Evolutionary conservation across 1,284 basidiomycete species (phyloP), one percentile per base, ranked within the genome.

Genomic region (Takashimella koratensis): DNA sequence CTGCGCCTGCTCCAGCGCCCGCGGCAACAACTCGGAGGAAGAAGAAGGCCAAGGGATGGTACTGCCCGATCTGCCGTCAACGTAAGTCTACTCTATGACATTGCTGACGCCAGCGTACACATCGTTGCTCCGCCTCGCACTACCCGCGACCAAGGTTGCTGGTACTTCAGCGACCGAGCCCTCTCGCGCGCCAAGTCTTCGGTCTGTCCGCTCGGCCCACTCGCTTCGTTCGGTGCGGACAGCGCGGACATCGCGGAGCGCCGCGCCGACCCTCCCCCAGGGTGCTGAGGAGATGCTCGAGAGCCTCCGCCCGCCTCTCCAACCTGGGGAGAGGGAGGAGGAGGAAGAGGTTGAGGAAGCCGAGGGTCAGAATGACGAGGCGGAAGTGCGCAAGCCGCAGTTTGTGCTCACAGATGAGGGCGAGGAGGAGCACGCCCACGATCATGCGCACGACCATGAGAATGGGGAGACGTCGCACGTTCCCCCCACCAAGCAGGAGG

Each of bases 31-130:
- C 74, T 41, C 65, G 89, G 52, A 80, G 90, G 68, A 92, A 90
- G 79, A 81, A 90, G 63, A 92, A 89, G 77, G 87, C 89, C 1
- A 94, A 94, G 75, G 90, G 90, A 13, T 94, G 90, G 90, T 90
- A 88, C 81, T 94, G 90, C 71, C 90, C 90, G 25, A 88, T 94
- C 47, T 93, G 90, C 71, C 82, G 90, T 64, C 90, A 93, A 79
- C 89, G 85, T 86, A 62, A 73, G 85, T 79, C 19, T 42, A 8
- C 50, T 19, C 47, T 12, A 20, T 41, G 5, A 16, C 4, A 10
- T 56, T 26, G 45, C 23, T 16, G 25, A 22, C 20, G 16, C 21
- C 63, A 90, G 88, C 90, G 1, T 94, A 94, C 67, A 91, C 89
- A 0, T 91, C 89, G 1, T 79, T 93, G 27, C 77, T 94, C 23